Percentiles rank a stretch among this genome's conserved stretches.
These are phyloP conservation scores for Athelia psychrophila DNA, from an alignment of 1,284 basidiomycete species.

Conservation along the genomic window DNA sequence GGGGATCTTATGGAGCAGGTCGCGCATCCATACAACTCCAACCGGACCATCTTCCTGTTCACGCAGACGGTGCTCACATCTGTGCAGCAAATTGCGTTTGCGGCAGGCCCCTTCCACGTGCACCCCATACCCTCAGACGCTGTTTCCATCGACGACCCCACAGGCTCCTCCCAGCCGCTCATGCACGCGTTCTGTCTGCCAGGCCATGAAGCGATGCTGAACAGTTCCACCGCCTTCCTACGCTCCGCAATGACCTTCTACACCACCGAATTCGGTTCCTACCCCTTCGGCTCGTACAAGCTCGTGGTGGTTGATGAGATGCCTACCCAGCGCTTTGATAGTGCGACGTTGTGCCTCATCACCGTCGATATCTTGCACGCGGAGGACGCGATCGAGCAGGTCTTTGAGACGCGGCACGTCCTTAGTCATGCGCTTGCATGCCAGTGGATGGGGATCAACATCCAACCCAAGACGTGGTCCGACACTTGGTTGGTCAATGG, in stretches of 20 bases:
- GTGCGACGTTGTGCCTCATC: constrained; percentile 81
- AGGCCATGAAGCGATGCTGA: constrained; percentile 73
- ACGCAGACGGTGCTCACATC: constrained; percentile 87
- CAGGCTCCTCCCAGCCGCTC: constrained; percentile 74
- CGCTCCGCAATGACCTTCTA: constrained; percentile 92
- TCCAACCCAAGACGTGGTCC: constrained; percentile 92
- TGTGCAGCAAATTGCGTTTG: constrained; percentile 94
- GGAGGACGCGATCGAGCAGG: constrained; percentile 90
- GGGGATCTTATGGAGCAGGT: constrained; percentile 95
- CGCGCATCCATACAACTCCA: constrained; percentile 90
- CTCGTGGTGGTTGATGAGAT: constrained; percentile 94
- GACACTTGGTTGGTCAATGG: constrained; percentile 97
- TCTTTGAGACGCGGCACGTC: constrained; percentile 85
- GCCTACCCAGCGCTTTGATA: constrained; percentile 76
- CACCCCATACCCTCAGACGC: constrained; percentile 65
- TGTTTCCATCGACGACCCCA: constrained; percentile 54
- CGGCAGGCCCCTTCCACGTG: constrained; percentile 92
- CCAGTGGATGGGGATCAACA: constrained; percentile 98
- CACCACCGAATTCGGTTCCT: constrained; percentile 91
- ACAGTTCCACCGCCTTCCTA: constrained; percentile 73
- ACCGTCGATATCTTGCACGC: constrained; percentile 87
- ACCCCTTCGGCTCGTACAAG: constrained; percentile 95
- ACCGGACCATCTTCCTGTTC: constrained; percentile 95
- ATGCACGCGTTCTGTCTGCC: constrained; percentile 94
- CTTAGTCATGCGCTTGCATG: constrained; percentile 88